Evolutionary conservation across 805 yeast species (phyloP).

Genomic region (Schizosaccharomyces octosporus): DNA sequence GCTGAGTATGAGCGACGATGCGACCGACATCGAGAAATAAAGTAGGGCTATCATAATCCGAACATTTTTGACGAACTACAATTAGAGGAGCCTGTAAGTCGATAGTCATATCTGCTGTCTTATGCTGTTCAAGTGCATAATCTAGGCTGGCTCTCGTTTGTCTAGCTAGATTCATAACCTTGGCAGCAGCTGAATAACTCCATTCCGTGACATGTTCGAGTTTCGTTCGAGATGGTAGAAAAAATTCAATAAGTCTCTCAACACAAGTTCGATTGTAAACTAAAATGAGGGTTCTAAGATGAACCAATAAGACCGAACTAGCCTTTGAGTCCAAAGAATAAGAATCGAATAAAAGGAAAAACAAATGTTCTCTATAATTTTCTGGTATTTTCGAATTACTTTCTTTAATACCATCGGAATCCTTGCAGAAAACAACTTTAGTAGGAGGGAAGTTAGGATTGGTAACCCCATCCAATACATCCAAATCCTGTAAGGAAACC

Average conservation of each 20-base stretch:
- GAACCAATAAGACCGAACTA: constrained; percentile 50
- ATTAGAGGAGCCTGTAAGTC: constrained; percentile 88
- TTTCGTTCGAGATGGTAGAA: constrained; percentile 68
- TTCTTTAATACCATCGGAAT: background rate
- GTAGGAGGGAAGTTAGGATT: constrained; percentile 58
- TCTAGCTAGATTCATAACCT: constrained; percentile 69
- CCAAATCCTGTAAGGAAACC: constrained; percentile 55
- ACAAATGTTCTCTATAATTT: constrained; percentile 29
- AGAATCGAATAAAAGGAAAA: constrained; percentile 56
- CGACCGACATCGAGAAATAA: constrained; percentile 91
- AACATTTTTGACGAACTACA: constrained; percentile 61
- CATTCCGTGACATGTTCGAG: constrained; percentile 73
- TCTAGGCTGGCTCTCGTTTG: constrained; percentile 83
- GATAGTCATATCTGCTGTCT: constrained; percentile 58
- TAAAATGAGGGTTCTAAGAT: constrained; percentile 65
- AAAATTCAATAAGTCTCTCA: constrained; percentile 49
- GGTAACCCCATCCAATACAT: constrained; percentile 62
- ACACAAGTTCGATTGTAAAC: constrained; percentile 70
- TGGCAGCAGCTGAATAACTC: constrained; percentile 82
- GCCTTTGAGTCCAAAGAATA: constrained; percentile 71
- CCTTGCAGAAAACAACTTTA: constrained; percentile 57
- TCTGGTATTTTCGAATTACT: background rate
- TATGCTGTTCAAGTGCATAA: constrained; percentile 83
- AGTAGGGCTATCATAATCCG: constrained; percentile 62
- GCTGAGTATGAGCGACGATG: constrained; percentile 55